Base-by-base conservation (phyloP, 2,329 filamentous ascomycete genomes). In the Rugonectria rugulosa region DNA sequence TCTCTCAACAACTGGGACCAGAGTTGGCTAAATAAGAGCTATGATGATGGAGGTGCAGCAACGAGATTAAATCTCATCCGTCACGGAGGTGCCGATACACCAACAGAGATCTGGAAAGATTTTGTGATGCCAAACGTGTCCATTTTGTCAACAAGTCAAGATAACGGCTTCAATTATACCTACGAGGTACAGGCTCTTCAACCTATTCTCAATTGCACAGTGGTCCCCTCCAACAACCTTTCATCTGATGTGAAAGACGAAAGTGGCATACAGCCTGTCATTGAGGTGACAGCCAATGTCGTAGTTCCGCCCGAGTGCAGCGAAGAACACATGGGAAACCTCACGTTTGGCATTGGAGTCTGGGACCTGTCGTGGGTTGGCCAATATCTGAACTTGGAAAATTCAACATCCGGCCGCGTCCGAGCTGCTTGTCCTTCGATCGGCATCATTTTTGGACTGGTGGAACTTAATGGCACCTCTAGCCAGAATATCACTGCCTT, bases 371-470 rank as follows among this genome's bases (percentile, higher is more conserved):
- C 8, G 31, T 12, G 11, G 3, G 40, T n/a, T 52, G 44, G 10
- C 15, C 20, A n/a, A n/a, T n/a, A n/a, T n/a, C n/a, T n/a, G 12
- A 26, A 56, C 3, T 27, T 56, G 6, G 2, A 10, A 7, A n/a
- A 46, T 8, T 52, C 47, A 3, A 56, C 17, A 9, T 47, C 53
- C 2, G 47, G 53, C 9, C 34, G 23, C 2, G 41, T 42, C 7
- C 15, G 21, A 11, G 12, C 26, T 2, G 14, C 19, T 8, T 53
- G 53, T 4, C 53, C 47, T 7, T 56, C 53, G 1, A 6, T 56
- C 29, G 36, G 31, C 5, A 46, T 56, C 12, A 3, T 5, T 15
- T 36, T 19, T 19, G 32, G 32, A 14, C 6, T 32, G 3, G 4
- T 15, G 6, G 29, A 15, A 3, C 29, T 5, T 4, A 36, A 36